Base-by-base conservation (phyloP, 768 basidiomycete genomes). In the Vararia minispora region DNA sequence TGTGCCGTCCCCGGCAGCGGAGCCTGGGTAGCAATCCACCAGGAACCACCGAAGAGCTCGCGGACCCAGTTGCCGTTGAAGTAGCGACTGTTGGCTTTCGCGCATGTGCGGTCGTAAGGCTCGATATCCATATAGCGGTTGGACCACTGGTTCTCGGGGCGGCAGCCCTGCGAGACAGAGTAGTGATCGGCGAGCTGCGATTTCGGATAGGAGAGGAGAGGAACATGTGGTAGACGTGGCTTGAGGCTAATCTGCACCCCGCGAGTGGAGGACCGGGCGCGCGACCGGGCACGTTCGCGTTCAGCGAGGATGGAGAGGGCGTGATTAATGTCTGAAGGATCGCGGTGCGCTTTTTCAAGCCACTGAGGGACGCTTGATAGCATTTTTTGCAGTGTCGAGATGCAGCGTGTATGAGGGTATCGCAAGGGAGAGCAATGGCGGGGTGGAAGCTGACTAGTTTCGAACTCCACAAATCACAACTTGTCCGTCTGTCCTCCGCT, bases 1-100 rank as follows among this genome's bases (percentile, higher is more conserved):
- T 90, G 81, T 0, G 71, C 65, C 0, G 87, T 85, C 33, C 62
- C 53, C 4, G 68, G 72, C 24, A 88, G 59, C 1, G 89, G 86
- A 0, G 88, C 89, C 53, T 91, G 88, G 0, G 84, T 71, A 3
- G 86, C 85, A 41, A 91, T 82, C 82, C 86, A 88, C 74, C 74
- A 78, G 50, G 76, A 82, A 23, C 68, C 68, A 6, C 88, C 83
- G 35, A 63, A 69, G 20, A 66, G 59, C 52, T 91, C 89, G 31
- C 69, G 63, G n/a, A 90, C 77, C 81, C 87, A 90, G 51, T 72
- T 86, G 11, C 81, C 89, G 50, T 92, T 90, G 25, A 92, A 54
- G 55, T 91, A 92, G 33, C 71, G 59, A 10, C 69, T 46, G 10
- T 61, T 61, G 12, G 77, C 64, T n/a, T 72, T 52, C 22, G 88